Conservation (phyloP, 495 filamentous ascomycete species). For the Talaromyces trachyspermus region DNA sequence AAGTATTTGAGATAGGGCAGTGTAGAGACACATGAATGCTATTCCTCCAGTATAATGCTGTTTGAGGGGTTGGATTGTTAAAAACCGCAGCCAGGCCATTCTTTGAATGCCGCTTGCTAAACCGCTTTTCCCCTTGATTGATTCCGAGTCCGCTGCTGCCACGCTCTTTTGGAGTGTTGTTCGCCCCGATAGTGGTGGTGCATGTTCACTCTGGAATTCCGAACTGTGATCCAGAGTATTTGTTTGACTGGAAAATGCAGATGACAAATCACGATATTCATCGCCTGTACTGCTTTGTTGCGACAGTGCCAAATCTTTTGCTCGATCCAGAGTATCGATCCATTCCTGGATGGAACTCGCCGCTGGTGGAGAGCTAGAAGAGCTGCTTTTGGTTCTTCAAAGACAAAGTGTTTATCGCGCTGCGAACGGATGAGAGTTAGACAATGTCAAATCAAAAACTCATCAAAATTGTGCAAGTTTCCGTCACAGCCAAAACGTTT, state of each 20-base stretch:
- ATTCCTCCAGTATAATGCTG: too few relatives aligned
- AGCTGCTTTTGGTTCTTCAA: conserved; percentile 80
- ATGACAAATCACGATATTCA: conserved; percentile 65
- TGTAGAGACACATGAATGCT: conserved; percentile 1
- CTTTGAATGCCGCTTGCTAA: conserved; percentile 85
- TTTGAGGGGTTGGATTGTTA: conserved; percentile 23
- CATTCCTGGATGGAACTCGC: conserved; percentile 67
- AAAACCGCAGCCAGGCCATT: conserved; percentile 82
- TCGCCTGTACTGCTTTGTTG: conserved; percentile 60
- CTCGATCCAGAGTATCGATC: conserved; percentile 75
- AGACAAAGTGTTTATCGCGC: conserved; percentile 85
- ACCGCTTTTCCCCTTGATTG: conserved; percentile 64
- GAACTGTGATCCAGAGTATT: conserved; percentile 61
- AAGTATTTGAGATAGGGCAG: not conserved
- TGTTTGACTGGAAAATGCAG: conserved; percentile 64
- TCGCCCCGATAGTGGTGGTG: conserved; percentile 26
- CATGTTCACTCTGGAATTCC: conserved; percentile 26
- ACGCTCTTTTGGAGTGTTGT: conserved; percentile 42
- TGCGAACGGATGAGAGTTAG: conserved; percentile 29
- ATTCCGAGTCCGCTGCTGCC: conserved; percentile 45
- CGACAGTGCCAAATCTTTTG: conserved; percentile 70
- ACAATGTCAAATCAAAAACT: conserved; percentile 10
- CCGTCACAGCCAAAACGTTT: too few relatives aligned
- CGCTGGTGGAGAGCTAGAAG: conserved; percentile 36
- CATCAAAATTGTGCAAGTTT: too few relatives aligned